These are phyloP conservation scores for Fremontodendron californicum DNA, from an alignment of 345 rosid species.

Conservation along the genomic window DNA sequence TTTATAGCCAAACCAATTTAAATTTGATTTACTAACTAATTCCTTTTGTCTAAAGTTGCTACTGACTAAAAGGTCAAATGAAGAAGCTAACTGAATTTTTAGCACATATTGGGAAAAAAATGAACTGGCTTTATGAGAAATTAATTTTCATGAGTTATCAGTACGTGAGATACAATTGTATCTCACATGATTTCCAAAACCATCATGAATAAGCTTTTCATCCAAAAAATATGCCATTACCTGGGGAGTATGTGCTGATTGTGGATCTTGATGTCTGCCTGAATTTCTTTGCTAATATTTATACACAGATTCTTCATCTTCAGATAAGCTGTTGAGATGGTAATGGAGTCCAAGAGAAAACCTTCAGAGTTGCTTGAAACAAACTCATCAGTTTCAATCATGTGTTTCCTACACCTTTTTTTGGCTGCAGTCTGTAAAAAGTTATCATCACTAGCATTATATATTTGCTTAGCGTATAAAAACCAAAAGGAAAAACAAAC, in stretches of 20 bases:
- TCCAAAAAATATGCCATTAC: constrained; percentile 28
- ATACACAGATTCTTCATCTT: constrained; percentile 74
- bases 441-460: not conserved
- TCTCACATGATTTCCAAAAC: not conserved
- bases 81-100: constrained; percentile 7
- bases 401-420: constrained; percentile 74
- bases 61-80: not conserved
- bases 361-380: constrained; percentile 61
- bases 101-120: not conserved
- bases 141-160: not conserved
- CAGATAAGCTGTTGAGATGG: constrained; percentile 75
- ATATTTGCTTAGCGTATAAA: not conserved
- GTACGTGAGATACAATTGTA: not conserved
- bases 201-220: not conserved
- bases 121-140: not conserved
- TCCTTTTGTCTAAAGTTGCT: not conserved
- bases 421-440: constrained; percentile 63
- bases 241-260: constrained; percentile 85
- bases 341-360: constrained; percentile 64
- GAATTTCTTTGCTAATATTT: constrained; percentile 65
- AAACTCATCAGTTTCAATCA: constrained; percentile 89
- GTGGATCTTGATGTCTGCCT: constrained; percentile 80
- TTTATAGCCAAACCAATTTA: not conserved
- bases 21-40: not conserved
- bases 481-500: not conserved